Evolutionary conservation across 306 rosid species (phyloP), one percentile per base, ranked within the genome.

Genomic region (Rosa lucieae): DNA sequence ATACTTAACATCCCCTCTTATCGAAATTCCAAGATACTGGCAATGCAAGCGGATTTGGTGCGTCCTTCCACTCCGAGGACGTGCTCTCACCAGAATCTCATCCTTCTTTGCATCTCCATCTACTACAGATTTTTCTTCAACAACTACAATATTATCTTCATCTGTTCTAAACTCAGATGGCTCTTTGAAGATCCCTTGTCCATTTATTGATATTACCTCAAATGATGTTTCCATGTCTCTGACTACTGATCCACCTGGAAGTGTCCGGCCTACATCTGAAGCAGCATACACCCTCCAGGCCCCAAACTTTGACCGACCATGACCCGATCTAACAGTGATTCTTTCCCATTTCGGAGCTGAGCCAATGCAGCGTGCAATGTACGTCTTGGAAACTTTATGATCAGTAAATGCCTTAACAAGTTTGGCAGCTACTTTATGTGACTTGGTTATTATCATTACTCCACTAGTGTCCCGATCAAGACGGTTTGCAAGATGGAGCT

Each of bases 41-140:
- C 97, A 92, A 35, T 92, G 99, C 89, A 91, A 73, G 23, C 92
- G 96, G 86, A 95, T 95, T 76, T 95, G 99, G 85, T 95, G 99
- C 9, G 99, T 89, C 85, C 98, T 84, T 82, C 99, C 99, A 79
- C 95, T 92, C 53, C 74, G 80, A 47, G 99, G 97, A 84, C 77
- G 79, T 17, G 97, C 96, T 81, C 97, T 91, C 35, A 91, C 85
- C 78, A 92, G 74, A 74, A 91, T 73, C 86, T 91, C 98, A 44
- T 83, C 92, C 80, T 74, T 80, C 74, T 74, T 76, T 17, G 44
- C 77, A 59, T 67, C 82, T 29, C 77, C 79, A 12, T 77, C 78
- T 76, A 59, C 67, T 62, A 81, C 68, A 26, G 88, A 78, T 77
- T 82, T 84, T 26, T 86, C 86, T 85, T 91, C 93, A 70, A 89